Conservation (phyloP, 345 rosid genomes). For the Jatropha curcas region DNA sequence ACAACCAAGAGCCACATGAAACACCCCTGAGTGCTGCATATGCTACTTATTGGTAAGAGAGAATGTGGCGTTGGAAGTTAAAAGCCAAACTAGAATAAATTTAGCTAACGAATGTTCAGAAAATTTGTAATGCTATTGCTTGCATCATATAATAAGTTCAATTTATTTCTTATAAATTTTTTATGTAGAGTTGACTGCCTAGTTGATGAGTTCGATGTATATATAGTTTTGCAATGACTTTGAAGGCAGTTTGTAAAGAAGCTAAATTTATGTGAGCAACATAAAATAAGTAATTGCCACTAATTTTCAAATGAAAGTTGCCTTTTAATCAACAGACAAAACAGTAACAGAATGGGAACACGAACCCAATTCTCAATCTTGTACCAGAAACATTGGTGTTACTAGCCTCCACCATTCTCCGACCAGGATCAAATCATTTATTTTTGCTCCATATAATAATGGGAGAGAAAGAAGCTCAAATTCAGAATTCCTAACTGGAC, state of each 20-base stretch:
- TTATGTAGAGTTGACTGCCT: not conserved
- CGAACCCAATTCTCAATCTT: slow-evolving; percentile 83
- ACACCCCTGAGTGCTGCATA: slow-evolving; percentile 73
- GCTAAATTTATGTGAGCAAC: not conserved
- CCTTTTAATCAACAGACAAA: slow-evolving; percentile 4
- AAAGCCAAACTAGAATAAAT: not conserved
- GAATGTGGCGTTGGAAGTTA: not conserved
- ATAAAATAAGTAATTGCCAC: no score
- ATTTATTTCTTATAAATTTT: not conserved
- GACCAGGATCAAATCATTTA: slow-evolving; percentile 71
- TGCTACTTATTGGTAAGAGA: not conserved
- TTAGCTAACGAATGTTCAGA: not conserved
- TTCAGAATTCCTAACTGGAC: slow-evolving; percentile 64
- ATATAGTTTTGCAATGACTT: not conserved
- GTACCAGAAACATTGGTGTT: slow-evolving; percentile 99
- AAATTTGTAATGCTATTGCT: not conserved
- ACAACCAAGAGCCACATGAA: slow-evolving; percentile 75
- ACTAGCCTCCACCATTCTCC: slow-evolving; percentile 99
- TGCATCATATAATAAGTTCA: slow-evolving; percentile 7
- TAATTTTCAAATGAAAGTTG: not conserved
- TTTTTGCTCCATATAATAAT: slow-evolving; percentile 78
- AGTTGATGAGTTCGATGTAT: not conserved
- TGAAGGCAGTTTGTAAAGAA: not conserved
- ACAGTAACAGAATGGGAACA: slow-evolving; percentile 51
- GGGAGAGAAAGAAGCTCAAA: slow-evolving; percentile 71